These are phyloP conservation scores for Akanthomyces lecanii DNA, from an alignment of 2,329 filamentous ascomycete species.

Conservation along the genomic window DNA sequence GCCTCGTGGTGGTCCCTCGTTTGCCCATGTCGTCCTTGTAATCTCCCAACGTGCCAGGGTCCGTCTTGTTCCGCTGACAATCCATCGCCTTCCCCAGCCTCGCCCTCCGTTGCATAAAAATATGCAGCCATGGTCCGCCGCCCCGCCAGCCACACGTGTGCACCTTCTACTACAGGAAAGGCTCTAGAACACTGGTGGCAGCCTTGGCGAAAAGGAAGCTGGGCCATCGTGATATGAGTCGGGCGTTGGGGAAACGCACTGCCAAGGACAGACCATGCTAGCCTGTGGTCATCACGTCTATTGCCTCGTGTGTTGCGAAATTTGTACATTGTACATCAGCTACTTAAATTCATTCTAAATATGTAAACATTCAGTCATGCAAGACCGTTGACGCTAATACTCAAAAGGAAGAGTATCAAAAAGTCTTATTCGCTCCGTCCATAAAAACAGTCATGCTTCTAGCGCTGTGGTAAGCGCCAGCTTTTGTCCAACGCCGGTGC, in stretches of 20 bases:
- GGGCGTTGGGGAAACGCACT: background rate
- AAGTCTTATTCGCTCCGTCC: conserved; percentile 5
- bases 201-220: background rate
- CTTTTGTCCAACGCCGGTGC: conserved; percentile 4
- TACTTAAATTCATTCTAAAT: conserved; percentile 3
- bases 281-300: background rate
- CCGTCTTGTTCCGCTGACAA: background rate
- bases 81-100: background rate
- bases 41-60: background rate
- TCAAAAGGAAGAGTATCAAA: background rate
- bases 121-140: background rate
- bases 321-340: conserved; percentile 7
- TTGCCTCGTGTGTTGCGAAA: background rate
- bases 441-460: conserved; percentile 10
- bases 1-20: background rate
- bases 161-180: conserved; percentile 13
- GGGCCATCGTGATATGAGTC: background rate
- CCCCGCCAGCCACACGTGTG: conserved; percentile 13
- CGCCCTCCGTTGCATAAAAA: background rate
- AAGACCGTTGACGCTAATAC: background rate
- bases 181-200: conserved; percentile 2
- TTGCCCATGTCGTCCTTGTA: background rate
- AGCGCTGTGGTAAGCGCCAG: conserved; percentile 8
- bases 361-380: conserved; percentile 1
- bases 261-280: no score